Percentiles rank a stretch among this genome's conserved stretches.
These are phyloP conservation scores for Cladophialophora immunda DNA, from an alignment of 2,329 filamentous ascomycete genomes.

Conservation along the genomic window DNA sequence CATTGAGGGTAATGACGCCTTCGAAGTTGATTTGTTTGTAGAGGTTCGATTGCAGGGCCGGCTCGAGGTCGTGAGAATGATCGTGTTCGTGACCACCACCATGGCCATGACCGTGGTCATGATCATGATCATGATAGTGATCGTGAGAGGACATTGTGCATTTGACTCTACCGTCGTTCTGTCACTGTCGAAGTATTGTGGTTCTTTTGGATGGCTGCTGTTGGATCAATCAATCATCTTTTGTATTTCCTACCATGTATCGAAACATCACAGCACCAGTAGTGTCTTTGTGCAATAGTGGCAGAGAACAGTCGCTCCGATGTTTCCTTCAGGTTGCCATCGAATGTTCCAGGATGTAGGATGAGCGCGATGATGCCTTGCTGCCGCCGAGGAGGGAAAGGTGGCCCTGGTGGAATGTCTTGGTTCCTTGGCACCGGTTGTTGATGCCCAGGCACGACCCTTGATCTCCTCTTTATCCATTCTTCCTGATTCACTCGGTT, in stretches of 20 bases:
- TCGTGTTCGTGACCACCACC: slow-evolving; percentile 74
- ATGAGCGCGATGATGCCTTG: background rate
- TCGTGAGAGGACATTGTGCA: slow-evolving; percentile 31
- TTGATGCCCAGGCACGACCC: background rate
- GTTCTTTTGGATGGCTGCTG: background rate
- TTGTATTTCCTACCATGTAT: background rate
- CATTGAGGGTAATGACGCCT: slow-evolving; percentile 84
- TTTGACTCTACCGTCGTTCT: background rate
- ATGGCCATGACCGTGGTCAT: slow-evolving; percentile 53
- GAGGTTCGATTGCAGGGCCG: slow-evolving; percentile 86
- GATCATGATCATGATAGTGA: slow-evolving; percentile 44
- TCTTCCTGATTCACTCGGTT: background rate
- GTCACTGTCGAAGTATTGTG: background rate
- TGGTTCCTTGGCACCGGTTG: background rate
- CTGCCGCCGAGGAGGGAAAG: background rate
- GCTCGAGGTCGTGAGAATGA: slow-evolving; percentile 90
- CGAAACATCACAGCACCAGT: background rate
- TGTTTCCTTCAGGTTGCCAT: background rate
- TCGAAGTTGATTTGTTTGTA: slow-evolving; percentile 94
- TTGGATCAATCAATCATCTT: background rate
- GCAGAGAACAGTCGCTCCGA: background rate
- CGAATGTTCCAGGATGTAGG: background rate
- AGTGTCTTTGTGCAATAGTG: background rate
- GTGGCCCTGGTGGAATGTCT: background rate
- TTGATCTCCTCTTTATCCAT: background rate